Evolutionary conservation across 495 filamentous ascomycete genomes (phyloP), one percentile per base, ranked within the genome.

Genomic region (Neurospora sp.): DNA sequence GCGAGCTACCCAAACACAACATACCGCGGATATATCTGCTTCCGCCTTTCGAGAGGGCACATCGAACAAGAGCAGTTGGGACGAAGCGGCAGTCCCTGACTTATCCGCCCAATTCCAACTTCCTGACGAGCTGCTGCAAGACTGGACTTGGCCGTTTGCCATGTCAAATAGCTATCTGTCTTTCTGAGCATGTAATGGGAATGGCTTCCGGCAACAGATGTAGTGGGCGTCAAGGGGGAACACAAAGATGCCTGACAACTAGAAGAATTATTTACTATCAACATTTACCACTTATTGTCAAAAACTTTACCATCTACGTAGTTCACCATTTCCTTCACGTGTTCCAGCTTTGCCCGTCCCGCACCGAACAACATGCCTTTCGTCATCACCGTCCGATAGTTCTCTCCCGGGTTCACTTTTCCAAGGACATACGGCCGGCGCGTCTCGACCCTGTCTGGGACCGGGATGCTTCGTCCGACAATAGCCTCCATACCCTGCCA

Each of bases 401-500:
- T 89, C 77, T 83, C 82, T 9, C 88, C 87, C 0, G 85, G 87
- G 42, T 81, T 80, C 15, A 89, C 82, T 74, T 89, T 88, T 0
- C 87, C 87, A 9, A 87, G 77, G 7, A 88, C 84, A 71, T 84
- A 85, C 42, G 83, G 82, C 40, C 80, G 78, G 21, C 81, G 77
- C 21, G 84, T 85, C 77, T 88, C 85, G 13, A 88, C 84, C n/a
- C 85, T 79, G 19, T 80, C 82, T 1, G 86, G 86, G 31, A 89
- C 84, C 11, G 85, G 87, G 45, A 88, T 86, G 4, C 80, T 83
- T 40, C 87, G 83, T 36, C 84, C 87, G 19, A 87, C 79, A 42
- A 88, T 77, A 9, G 84, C 84, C 78, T 88, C 86, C 83, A 89
- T 86, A 21, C 83, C 86, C 73, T 87, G 87, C 84, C 83, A 88